Percentiles rank a stretch among this genome's conserved stretches.
phyloP scores from a whole-genome alignment of 495 filamentous ascomycete genomes.

The Daldinia childiae region DNA sequence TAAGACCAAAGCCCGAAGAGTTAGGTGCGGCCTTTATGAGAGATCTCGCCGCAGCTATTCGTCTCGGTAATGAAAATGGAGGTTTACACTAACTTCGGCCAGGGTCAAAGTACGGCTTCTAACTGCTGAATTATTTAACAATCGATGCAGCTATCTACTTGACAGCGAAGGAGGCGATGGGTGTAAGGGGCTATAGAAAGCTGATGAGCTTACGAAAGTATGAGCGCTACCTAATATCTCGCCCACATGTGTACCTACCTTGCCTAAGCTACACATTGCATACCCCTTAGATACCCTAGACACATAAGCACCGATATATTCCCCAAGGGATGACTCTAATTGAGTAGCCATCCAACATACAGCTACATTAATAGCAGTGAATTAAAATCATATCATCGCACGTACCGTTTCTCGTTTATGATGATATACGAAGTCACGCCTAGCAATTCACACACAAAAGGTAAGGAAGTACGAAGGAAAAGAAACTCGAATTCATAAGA shows the following conservation, averaged over 20 bases:
- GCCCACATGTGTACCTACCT: not conserved
- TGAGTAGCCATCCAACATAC: not conserved
- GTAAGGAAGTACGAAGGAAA: not conserved
- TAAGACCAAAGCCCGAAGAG: constrained; percentile 1
- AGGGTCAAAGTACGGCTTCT: not conserved
- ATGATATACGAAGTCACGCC: not conserved
- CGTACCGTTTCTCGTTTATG: not conserved
- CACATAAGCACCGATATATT: not conserved
- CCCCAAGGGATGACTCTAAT: not conserved
- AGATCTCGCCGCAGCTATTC: constrained; percentile 32
- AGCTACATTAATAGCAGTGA: not conserved
- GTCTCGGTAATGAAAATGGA: not conserved
- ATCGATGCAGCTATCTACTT: not conserved
- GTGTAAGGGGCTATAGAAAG: not conserved
- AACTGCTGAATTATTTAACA: not conserved
- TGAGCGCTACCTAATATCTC: not conserved
- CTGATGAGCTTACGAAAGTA: not conserved
- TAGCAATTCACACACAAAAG: not conserved
- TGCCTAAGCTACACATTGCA: not conserved
- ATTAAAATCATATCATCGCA: not conserved
- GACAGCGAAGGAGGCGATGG: not conserved
- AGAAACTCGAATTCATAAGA: not conserved
- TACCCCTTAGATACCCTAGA: not conserved
- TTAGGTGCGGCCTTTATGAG: constrained; percentile 32
- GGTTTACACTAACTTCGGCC: not conserved